A percentile compares a stretch with the other conserved stretches of the same genome.
phyloP scores from a whole-genome alignment of 306 rosid genomes.

The Cyamopsis tetragonoloba region DNA sequence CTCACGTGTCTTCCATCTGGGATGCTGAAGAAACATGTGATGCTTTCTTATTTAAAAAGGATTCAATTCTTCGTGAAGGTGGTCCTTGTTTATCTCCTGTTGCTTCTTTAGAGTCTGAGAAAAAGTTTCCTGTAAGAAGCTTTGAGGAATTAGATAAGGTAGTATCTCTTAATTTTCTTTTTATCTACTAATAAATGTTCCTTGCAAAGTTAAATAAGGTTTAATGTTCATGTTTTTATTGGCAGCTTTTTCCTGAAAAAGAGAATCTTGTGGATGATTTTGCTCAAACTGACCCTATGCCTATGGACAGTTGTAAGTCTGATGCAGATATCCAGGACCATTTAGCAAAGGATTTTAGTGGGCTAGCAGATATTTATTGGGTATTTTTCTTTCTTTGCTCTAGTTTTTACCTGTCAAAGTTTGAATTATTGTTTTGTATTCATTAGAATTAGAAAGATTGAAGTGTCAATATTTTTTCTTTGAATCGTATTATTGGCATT shows the following conservation, averaged over 20 bases:
- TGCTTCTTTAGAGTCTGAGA: conserved; percentile 35
- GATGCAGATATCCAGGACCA: conserved; percentile 48
- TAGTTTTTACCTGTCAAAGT: background rate
- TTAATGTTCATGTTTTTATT: conserved; percentile 14
- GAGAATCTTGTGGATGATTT: conserved; percentile 50
- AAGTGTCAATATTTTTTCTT: conserved; percentile 6
- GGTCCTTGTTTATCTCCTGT: conserved; percentile 41
- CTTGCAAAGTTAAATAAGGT: conserved; percentile 26
- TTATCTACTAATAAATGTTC: conserved; percentile 11
- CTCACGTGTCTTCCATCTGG: conserved; percentile 80
- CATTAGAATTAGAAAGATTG: background rate
- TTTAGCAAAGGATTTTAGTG: conserved; percentile 52
- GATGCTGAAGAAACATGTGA: conserved; percentile 97
- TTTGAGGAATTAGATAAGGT: conserved; percentile 55
- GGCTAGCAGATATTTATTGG: conserved; percentile 68
- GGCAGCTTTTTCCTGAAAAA: conserved; percentile 51
- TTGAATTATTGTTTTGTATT: too few relatives aligned
- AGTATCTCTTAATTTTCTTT: conserved; percentile 29
- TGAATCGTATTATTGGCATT: background rate
- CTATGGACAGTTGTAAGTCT: conserved; percentile 46
- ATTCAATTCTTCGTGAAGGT: conserved; percentile 30
- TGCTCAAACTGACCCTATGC: conserved; percentile 43
- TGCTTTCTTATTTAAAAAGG: conserved; percentile 75
- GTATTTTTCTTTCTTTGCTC: conserved; percentile 43
- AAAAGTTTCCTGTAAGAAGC: conserved; percentile 42